These are phyloP conservation scores for Metschnikowia dekortorum DNA, from an alignment of 805 yeast species.

Conservation along the genomic window DNA sequence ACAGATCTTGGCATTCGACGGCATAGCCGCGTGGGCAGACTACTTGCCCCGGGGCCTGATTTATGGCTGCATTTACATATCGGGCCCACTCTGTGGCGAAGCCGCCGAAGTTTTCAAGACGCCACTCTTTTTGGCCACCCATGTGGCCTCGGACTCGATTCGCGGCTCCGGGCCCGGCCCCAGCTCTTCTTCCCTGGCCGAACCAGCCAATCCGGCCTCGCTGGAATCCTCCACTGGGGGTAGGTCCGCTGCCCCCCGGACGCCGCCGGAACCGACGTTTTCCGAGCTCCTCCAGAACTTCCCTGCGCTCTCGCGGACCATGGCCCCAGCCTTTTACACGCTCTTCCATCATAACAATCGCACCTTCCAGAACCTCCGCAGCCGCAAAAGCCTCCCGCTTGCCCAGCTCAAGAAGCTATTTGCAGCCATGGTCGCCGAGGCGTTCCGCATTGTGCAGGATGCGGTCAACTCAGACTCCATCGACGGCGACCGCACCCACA, in stretches of 20 bases:
- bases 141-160: neutral
- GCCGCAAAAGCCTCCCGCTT: conserved; percentile 24
- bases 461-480: conserved; percentile 31
- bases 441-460: conserved; percentile 35
- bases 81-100: neutral
- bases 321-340: conserved; percentile 33
- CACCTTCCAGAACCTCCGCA: conserved; percentile 27
- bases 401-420: conserved; percentile 27
- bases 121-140: neutral
- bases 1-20: conserved; percentile 41
- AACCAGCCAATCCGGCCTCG: too few species aligned
- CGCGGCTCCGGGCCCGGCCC: too few species aligned
- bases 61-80: neutral
- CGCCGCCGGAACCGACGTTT: conserved; percentile 21
- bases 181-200: too few species aligned
- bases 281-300: conserved; percentile 34
- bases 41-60: conserved; percentile 41
- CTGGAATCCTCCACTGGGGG: too few species aligned
- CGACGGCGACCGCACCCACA: conserved; percentile 32
- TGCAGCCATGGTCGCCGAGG: conserved; percentile 30
- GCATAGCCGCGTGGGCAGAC: conserved; percentile 53
- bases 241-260: neutral
- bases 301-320: conserved; percentile 38
- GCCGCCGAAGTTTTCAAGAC: neutral
- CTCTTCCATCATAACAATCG: conserved; percentile 40